phyloP scores from a whole-genome alignment of 441 rosid species.

The Omphalea diandra region DNA sequence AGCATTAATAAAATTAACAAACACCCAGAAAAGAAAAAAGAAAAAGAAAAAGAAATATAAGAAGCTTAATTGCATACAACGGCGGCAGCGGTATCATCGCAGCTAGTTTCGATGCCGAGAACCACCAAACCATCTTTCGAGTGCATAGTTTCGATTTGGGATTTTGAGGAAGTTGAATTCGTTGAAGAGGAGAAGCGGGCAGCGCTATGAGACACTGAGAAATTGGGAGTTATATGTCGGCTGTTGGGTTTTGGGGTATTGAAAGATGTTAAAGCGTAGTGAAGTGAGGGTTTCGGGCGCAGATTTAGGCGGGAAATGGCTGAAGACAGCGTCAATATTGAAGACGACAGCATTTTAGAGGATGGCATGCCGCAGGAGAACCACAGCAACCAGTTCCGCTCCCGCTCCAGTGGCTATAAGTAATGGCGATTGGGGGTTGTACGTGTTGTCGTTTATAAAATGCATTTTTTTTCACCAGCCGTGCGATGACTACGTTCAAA shows the following conservation, averaged over 20 bases:
- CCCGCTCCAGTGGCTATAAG: not conserved
- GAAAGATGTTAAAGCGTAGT: conserved; percentile 20
- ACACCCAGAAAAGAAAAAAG: not conserved
- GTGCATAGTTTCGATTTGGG: conserved; percentile 8
- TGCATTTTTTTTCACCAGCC: too few relatives aligned
- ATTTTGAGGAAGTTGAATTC: conserved; percentile 15
- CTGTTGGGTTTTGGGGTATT: conserved; percentile 18
- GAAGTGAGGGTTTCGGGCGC: conserved; percentile 28
- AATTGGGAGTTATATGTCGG: conserved; percentile 10
- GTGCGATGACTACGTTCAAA: conserved; percentile 21
- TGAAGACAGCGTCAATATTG: conserved; percentile 31
- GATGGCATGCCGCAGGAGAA: conserved; percentile 6
- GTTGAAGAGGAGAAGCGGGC: conserved; percentile 26
- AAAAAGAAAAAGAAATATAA: not conserved
- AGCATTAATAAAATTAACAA: conserved; percentile 3
- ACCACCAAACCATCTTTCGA: conserved; percentile 58
- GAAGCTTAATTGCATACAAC: conserved; percentile 49
- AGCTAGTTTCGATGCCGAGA: conserved; percentile 95
- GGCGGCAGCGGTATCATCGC: conserved; percentile 98
- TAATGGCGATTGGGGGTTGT: not conserved
- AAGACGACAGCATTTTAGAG: conserved; percentile 22
- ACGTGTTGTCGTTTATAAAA: too few relatives aligned
- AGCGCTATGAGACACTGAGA: conserved; percentile 51
- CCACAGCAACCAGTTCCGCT: not conserved
- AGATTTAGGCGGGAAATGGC: conserved; percentile 47